Evolutionary conservation across 208 protist genomes (phyloP).

Genomic region (Jaenimonas drosophilae): DNA sequence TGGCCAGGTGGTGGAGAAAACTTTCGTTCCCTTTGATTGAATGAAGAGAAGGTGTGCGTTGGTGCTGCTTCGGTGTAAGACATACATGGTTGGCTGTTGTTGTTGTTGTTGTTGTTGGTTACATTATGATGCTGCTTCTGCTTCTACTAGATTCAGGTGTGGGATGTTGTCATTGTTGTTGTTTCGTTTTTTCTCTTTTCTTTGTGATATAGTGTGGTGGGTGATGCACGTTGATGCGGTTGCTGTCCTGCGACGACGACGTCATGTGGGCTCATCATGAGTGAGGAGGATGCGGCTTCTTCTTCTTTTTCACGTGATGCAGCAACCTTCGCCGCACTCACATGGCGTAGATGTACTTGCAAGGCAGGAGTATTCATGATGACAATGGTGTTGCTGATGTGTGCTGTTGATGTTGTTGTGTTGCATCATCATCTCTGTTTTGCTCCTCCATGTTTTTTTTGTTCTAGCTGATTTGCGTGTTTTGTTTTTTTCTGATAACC

Average conservation of each 20-base stretch:
- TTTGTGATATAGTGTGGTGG: background rate
- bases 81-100: too few species aligned
- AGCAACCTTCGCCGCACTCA: background rate
- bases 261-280: too few species aligned
- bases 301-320: background rate
- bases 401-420: background rate
- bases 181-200: background rate
- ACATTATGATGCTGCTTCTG: too few species aligned
- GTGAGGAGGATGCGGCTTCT: background rate
- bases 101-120: too few species aligned
- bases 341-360: background rate
- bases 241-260: too few species aligned
- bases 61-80: too few species aligned
- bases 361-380: too few species aligned
- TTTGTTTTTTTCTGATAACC: background rate
- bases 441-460: constrained; percentile 1
- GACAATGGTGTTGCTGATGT: too few species aligned
- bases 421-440: background rate
- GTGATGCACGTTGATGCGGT: too few species aligned
- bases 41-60: too few species aligned
- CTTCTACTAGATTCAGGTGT: too few species aligned
- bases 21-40: constrained; percentile 76
- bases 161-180: too few species aligned
- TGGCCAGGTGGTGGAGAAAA: constrained; percentile 33
- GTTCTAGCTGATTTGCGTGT: background rate